Evolutionary conservation across 1,284 basidiomycete species (phyloP), one percentile per base, ranked within the genome.

Genomic region (Malassezia cuniculi): DNA sequence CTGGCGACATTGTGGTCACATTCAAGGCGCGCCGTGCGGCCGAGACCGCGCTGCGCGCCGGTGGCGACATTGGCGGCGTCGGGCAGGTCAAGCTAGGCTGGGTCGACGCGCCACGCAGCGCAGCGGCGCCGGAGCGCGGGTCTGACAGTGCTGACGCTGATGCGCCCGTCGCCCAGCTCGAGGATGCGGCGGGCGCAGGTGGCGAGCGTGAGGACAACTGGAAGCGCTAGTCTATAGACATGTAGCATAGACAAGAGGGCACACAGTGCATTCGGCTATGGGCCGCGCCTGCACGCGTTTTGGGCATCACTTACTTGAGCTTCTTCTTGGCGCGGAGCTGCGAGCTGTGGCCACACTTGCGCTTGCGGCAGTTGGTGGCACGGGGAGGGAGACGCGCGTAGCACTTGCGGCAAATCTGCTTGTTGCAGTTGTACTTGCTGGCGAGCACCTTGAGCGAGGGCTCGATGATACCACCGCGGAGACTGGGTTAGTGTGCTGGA

Each of bases 361-460:
- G 50, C 58, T 93, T 90, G 69, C 87, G 78, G 80, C 90, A 97
- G 79, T 95, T 95, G 75, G 87, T 94, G 31, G 90, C 90, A 73
- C 90, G 86, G 43, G 87, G 89, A 59, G 90, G 89, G 60, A 95
- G 87, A 69, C 93, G 90, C 39, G 90, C 90, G 73, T 97, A 97
- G 77, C 93, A 95, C 74, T 95, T 95, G 72, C 90, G 87, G 79
- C 90, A 97, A 68, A 95, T 68, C 60, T 68, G 93, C 70, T 87
- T 46, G 29, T 54, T 48, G 35, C 69, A 70, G 68, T 71, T 71
- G 66, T 57, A 89, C 73, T 90, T 93, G 69, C 79, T 76, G 48
- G 90, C 90, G 52, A 95, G 78, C 39, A 87, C 85, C 74, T 94
- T 94, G 68, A 97, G 75, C 60, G 90, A 94, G 54, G 90, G 90